Conservation (phyloP, 1,139 yeast genomes). For the Pichia sp. region DNA sequence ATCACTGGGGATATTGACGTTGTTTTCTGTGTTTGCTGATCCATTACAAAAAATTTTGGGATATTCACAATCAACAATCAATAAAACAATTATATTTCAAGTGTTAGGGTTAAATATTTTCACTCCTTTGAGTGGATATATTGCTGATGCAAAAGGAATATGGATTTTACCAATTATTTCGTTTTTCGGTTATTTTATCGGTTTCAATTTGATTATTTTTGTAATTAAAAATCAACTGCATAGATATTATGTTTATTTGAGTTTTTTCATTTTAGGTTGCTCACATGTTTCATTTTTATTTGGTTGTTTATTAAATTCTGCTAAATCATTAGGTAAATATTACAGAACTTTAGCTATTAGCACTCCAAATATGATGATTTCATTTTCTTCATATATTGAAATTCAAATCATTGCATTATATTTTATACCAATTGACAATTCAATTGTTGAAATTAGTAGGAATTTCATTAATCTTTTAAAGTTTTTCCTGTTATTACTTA, state of each 20-base stretch:
- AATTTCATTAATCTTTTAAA: conserved; percentile 20
- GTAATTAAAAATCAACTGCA: conserved; percentile 13
- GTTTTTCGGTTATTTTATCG: conserved; percentile 23
- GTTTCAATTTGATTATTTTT: conserved; percentile 21
- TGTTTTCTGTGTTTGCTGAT: conserved; percentile 29
- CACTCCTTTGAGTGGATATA: conserved; percentile 28
- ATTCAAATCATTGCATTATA: conserved; percentile 17
- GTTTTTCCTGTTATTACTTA: conserved; percentile 19
- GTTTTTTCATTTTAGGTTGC: conserved; percentile 28
- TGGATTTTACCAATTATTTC: conserved; percentile 27
- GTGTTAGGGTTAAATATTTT: conserved; percentile 26
- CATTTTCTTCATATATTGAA: conserved; percentile 28
- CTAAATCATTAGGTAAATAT: conserved; percentile 27
- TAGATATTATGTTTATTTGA: conserved; percentile 21
- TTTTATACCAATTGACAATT: conserved; percentile 4
- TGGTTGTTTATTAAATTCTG: conserved; percentile 28
- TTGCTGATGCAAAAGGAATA: conserved; percentile 29
- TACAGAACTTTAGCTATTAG: conserved; percentile 28
- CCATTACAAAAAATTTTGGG: conserved; percentile 23
- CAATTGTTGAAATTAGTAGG: conserved; percentile 10
- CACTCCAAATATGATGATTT: conserved; percentile 29
- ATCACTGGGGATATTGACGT: conserved; percentile 27
- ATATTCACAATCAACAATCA: conserved; percentile 25
- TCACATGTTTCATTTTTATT: conserved; percentile 27
- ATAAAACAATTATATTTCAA: conserved; percentile 28